Conservation (phyloP, 2,329 filamentous ascomycete species). For the Penicillium sp. region DNA sequence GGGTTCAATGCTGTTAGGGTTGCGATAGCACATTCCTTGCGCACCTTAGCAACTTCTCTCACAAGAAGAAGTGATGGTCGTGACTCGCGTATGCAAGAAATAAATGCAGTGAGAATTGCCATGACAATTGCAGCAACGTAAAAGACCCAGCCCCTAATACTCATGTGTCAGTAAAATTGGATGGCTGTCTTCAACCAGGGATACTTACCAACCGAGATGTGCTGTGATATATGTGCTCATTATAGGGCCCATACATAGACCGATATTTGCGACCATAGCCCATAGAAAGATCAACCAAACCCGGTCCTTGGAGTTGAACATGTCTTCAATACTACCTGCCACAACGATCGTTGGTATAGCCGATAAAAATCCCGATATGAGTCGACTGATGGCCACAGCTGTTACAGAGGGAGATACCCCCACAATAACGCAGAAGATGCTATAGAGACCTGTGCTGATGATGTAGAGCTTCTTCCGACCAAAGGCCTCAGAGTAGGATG, state of each 20-base stretch:
- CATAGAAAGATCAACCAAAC: constrained; percentile 49
- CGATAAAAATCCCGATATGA: constrained; percentile 45
- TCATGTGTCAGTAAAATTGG: background rate
- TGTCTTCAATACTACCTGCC: constrained; percentile 51
- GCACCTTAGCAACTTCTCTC: constrained; percentile 29
- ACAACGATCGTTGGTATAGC: constrained; percentile 49
- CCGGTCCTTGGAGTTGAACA: constrained; percentile 45
- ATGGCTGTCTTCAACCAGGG: background rate
- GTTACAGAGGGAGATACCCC: constrained; percentile 33
- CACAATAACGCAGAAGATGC: constrained; percentile 35
- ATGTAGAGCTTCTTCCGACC: constrained; percentile 35
- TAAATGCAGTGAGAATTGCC: constrained; percentile 30
- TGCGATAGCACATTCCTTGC: constrained; percentile 23
- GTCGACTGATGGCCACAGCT: constrained; percentile 40
- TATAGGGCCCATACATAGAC: constrained; percentile 45
- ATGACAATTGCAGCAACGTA: constrained; percentile 42
- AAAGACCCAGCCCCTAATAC: constrained; percentile 46
- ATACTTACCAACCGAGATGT: constrained; percentile 37
- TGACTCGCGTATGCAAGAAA: constrained; percentile 43
- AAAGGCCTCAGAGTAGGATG: constrained; percentile 35
- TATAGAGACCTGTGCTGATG: constrained; percentile 22
- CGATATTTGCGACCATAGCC: constrained; percentile 42
- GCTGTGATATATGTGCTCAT: constrained; percentile 43
- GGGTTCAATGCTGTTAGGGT: constrained; percentile 35
- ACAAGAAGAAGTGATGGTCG: constrained; percentile 45